Evolutionary conservation across 345 rosid species (phyloP).

Genomic region (Eucalyptus cloeziana): DNA sequence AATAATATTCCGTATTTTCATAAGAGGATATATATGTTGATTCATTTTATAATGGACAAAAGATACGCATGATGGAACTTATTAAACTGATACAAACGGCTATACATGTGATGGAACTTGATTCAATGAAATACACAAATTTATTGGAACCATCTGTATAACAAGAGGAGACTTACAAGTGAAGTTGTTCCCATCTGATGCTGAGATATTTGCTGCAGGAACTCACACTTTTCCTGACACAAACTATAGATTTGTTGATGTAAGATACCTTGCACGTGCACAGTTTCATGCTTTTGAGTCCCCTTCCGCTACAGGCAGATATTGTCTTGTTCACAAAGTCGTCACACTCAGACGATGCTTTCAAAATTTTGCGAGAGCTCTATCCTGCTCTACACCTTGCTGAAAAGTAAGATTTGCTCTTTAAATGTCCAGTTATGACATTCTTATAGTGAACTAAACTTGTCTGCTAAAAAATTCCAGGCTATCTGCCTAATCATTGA

Average conservation of each 20-base stretch:
- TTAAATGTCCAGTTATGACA: neutral
- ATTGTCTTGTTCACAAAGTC: conserved; percentile 10
- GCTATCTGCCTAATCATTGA: neutral
- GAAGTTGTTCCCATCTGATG: neutral
- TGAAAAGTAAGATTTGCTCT: conserved; percentile 2
- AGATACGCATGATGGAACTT: too few species aligned
- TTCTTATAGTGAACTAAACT: neutral
- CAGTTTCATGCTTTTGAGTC: conserved; percentile 40
- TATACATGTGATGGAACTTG: neutral
- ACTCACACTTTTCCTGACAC: neutral
- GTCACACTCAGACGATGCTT: neutral
- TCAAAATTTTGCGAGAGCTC: neutral
- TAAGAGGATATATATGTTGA: too few species aligned
- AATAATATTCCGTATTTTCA: too few species aligned
- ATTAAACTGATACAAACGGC: neutral
- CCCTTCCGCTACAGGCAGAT: conserved; percentile 31
- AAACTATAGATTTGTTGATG: conserved; percentile 23
- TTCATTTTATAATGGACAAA: too few species aligned
- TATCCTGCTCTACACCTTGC: conserved; percentile 3
- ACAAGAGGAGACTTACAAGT: neutral
- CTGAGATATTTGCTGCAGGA: neutral
- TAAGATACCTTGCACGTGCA: conserved; percentile 41
- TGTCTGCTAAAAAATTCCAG: neutral
- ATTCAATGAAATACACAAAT: neutral
- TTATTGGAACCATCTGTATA: neutral